Evolutionary conservation across 208 protist species (phyloP).

Genomic region (Wallacemonas sp.): DNA sequence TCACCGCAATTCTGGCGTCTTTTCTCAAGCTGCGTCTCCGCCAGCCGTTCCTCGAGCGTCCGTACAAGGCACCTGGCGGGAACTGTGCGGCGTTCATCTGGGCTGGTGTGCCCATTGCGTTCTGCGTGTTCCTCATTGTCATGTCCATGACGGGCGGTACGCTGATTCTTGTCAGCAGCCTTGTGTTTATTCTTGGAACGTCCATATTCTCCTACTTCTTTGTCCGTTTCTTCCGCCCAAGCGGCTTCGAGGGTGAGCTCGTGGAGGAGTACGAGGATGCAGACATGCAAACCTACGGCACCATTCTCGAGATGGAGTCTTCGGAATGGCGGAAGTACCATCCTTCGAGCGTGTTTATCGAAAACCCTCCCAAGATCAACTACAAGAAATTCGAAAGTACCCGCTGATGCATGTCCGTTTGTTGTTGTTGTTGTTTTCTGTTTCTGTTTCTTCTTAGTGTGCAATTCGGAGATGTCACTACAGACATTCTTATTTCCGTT

Average conservation of each 20-base stretch:
- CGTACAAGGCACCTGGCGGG: slow-evolving; percentile 74
- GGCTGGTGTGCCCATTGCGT: slow-evolving; percentile 71
- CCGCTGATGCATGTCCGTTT: slow-evolving; percentile 12
- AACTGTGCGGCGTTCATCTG: slow-evolving; percentile 44
- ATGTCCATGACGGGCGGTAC: slow-evolving; percentile 59
- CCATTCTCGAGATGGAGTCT: slow-evolving; percentile 73
- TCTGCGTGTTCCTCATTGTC: slow-evolving; percentile 67
- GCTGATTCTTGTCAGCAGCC: slow-evolving; percentile 52
- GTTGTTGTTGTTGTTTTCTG: neutral
- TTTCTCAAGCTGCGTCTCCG: slow-evolving; percentile 71
- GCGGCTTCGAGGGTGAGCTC: slow-evolving; percentile 79
- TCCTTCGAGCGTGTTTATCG: slow-evolving; percentile 58
- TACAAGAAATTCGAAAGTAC: slow-evolving; percentile 29
- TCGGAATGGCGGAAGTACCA: slow-evolving; percentile 69
- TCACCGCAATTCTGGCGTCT: slow-evolving; percentile 71
- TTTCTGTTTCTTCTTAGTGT: no score
- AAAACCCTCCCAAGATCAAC: slow-evolving; percentile 46
- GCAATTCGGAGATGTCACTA: neutral
- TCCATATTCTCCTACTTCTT: slow-evolving; percentile 57
- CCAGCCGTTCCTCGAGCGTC: slow-evolving; percentile 76
- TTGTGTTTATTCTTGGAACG: slow-evolving; percentile 60
- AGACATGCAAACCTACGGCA: slow-evolving; percentile 80
- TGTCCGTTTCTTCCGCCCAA: slow-evolving; percentile 60
- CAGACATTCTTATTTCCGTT: no score
- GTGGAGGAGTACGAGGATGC: slow-evolving; percentile 88